phyloP scores from a whole-genome alignment of 805 yeast species.

The Starmerella kuoi region DNA sequence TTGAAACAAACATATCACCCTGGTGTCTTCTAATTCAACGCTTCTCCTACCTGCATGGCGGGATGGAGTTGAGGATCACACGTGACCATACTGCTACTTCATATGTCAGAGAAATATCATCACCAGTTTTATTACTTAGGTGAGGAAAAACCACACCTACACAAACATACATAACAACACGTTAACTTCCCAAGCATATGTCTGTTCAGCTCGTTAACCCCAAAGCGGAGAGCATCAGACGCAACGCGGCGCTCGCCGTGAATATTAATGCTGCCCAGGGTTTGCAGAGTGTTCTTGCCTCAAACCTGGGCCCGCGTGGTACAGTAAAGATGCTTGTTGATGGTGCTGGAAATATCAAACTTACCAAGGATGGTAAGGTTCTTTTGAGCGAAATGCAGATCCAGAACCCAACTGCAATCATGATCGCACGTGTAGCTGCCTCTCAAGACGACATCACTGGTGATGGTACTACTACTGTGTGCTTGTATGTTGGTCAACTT shows the following conservation, averaged over 20 bases:
- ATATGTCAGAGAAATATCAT: no score
- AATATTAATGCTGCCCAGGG: slow-evolving; percentile 96
- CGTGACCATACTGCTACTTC: no score
- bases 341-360: slow-evolving; percentile 88
- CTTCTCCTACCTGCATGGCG: no score
- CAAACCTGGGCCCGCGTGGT: slow-evolving; percentile 94
- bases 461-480: slow-evolving; percentile 96
- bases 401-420: slow-evolving; percentile 77
- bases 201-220: slow-evolving; percentile 79
- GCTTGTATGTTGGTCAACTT: slow-evolving; percentile 84
- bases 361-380: slow-evolving; percentile 95
- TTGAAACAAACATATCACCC: no score
- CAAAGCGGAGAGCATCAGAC: slow-evolving; percentile 91
- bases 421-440: slow-evolving; percentile 90
- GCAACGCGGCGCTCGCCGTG: slow-evolving; percentile 90
- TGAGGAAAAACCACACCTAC: no score
- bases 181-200: slow-evolving; percentile 14
- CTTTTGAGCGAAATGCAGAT: slow-evolving; percentile 92
- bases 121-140: no score
- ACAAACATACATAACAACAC: no score
- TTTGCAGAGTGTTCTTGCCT: slow-evolving; percentile 76
- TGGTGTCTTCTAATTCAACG: no score
- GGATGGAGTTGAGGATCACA: no score
- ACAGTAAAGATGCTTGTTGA: slow-evolving; percentile 93
- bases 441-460: slow-evolving; percentile 99